These are phyloP conservation scores for Paecilomyces sp. DNA, from an alignment of 2,329 filamentous ascomycete species.

Conservation along the genomic window DNA sequence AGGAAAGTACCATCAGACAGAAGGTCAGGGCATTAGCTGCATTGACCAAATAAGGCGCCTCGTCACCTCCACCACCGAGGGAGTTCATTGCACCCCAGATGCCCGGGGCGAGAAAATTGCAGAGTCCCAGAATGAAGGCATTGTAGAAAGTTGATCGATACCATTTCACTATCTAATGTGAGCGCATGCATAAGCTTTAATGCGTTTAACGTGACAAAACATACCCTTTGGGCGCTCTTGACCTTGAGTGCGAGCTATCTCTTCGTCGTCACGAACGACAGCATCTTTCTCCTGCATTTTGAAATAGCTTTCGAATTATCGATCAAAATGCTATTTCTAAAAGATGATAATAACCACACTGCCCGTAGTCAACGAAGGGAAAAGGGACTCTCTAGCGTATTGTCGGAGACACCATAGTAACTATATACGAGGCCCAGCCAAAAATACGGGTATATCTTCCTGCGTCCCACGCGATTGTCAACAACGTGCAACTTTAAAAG, in stretches of 20 bases:
- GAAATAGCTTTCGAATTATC: background rate
- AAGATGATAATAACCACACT: background rate
- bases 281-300: background rate
- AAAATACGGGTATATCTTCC: background rate
- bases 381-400: background rate
- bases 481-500: background rate
- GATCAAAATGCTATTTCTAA: background rate
- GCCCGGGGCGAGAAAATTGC: constrained; percentile 63
- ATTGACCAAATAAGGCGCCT: constrained; percentile 61
- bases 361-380: background rate
- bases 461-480: background rate
- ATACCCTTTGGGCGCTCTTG: background rate
- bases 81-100: constrained; percentile 71
- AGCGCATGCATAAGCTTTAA: constrained; percentile 2
- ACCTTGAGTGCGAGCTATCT: background rate
- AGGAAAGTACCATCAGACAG: constrained; percentile 65
- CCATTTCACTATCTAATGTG: constrained; percentile 52
- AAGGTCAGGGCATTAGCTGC: constrained; percentile 66
- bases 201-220: background rate
- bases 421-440: background rate
- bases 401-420: background rate
- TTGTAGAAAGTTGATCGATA: constrained; percentile 67
- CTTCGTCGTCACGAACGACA: background rate
- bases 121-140: constrained; percentile 62
- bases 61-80: constrained; percentile 61